Base-by-base conservation (phyloP, 768 basidiomycete genomes). In the Macrolepiota dolichaula region DNA sequence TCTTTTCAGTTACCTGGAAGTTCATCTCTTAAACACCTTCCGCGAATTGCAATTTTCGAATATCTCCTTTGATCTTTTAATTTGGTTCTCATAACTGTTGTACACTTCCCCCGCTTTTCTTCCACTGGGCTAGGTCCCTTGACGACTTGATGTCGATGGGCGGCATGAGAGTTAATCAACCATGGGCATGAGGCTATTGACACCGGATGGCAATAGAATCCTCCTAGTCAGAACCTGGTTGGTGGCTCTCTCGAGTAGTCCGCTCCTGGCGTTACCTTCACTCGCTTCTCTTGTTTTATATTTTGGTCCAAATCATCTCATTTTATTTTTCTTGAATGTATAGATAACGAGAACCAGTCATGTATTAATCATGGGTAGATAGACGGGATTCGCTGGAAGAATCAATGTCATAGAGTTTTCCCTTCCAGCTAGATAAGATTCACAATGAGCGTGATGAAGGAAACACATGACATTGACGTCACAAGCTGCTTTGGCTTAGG, bases 1-100 rank as follows among this genome's bases (percentile, higher is more conserved):
- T 44, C 42, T 19, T 46, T 58, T 40, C 62, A 81, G 79, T 81
- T 58, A 66, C 57, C 22, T 81, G 79, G 79, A 51, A 52, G 51
- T 77, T 73, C 63, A 62, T 71, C 59, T 32, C 29, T 7, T 78
- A 68, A 73, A 44, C 57, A 65, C 56, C 24, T 7, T 44, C 9
- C 78, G 76, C 77, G 51, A 51, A 50, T 76, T 73, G 7, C 63
- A 59, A 70, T 61, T n/a, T n/a, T 77, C 68, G 42, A 51, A 35
- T 37, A 49, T 44, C 61, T 62, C 37, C 49, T 61, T 61, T 59
- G 29, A 32, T 32, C 57, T 60, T 44, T 51, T 61, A 61, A 59
- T 46, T 55, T 57, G 52, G 25, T 44, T 58, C 51, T 46, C 47
- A 52, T 49, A 63, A 52, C 55, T 81, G 80, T 29, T 76, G 86